Conservation (phyloP, 495 filamentous ascomycete species). For the Podospora bellae-mahoneyi region DNA sequence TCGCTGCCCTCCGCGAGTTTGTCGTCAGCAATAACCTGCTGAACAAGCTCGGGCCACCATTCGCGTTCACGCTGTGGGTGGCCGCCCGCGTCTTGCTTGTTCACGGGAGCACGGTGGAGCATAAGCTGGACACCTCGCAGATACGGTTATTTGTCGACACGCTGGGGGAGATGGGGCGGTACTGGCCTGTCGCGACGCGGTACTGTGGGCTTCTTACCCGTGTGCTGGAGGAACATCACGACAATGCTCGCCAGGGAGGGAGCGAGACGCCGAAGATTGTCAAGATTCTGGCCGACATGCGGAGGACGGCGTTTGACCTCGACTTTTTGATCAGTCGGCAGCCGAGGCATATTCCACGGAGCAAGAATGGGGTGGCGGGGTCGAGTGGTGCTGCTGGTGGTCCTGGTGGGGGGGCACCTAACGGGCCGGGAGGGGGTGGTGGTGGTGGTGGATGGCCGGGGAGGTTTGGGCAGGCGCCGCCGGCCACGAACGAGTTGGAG, state of each 20-base stretch:
- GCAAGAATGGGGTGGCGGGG: conserved; percentile 9
- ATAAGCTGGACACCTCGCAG: conserved; percentile 66
- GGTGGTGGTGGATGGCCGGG: conserved; percentile 26
- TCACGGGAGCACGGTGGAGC: conserved; percentile 81
- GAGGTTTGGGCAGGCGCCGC: conserved; percentile 49
- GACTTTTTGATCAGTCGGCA: conserved; percentile 85
- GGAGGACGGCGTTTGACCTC: conserved; percentile 77
- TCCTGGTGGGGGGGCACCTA: conserved; percentile 24
- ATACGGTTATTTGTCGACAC: conserved; percentile 78
- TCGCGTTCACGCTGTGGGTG: conserved; percentile 89
- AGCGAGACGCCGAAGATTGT: conserved; percentile 76
- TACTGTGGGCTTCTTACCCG: conserved; percentile 77
- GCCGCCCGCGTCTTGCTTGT: conserved; percentile 82
- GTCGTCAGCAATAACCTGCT: conserved; percentile 70
- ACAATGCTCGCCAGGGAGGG: conserved; percentile 69
- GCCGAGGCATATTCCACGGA: conserved; percentile 54
- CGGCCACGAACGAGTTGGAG: conserved; percentile 76
- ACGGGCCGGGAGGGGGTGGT: conserved; percentile 14
- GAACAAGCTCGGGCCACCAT: conserved; percentile 77
- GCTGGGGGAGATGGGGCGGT: conserved; percentile 70
- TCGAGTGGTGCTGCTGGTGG: conserved; percentile 10
- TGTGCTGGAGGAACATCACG: conserved; percentile 78
- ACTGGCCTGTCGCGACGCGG: conserved; percentile 79
- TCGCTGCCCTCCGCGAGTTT: conserved; percentile 69
- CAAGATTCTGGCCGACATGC: conserved; percentile 85